These are phyloP conservation scores for Bolboschoenus planiculmis DNA, from an alignment of 176 grass and related monocot species.

Conservation along the genomic window DNA sequence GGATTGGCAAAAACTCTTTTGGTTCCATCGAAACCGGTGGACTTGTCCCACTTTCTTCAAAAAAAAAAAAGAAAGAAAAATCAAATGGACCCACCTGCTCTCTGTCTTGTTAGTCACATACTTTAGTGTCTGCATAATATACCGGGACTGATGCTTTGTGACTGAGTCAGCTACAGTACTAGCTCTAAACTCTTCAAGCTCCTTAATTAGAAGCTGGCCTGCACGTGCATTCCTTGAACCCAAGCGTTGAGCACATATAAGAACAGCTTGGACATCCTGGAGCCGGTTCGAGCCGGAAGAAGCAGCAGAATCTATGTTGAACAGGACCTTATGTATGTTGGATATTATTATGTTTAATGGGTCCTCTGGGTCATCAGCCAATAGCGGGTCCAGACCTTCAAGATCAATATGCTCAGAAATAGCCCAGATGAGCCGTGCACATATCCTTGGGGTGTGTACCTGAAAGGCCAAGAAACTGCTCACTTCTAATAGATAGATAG, in stretches of 20 bases:
- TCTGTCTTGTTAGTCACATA: constrained; percentile 75
- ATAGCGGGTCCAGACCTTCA: constrained; percentile 93
- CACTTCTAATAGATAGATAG: neutral
- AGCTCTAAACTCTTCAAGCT: constrained; percentile 84
- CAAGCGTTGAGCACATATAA: constrained; percentile 82
- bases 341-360: constrained; percentile 94
- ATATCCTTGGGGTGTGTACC: constrained; percentile 89
- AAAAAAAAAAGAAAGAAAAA: neutral
- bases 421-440: constrained; percentile 79
- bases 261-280: constrained; percentile 87
- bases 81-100: constrained; percentile 50
- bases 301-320: constrained; percentile 71
- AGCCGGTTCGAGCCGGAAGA: constrained; percentile 67
- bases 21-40: too few relatives aligned
- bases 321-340: constrained; percentile 95
- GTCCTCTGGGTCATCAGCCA: constrained; percentile 98
- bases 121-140: constrained; percentile 90
- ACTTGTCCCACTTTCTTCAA: too few relatives aligned
- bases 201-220: constrained; percentile 76
- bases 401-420: constrained; percentile 97
- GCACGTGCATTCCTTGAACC: constrained; percentile 84
- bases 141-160: constrained; percentile 90
- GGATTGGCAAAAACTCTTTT: too few relatives aligned
- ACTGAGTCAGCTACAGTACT: constrained; percentile 71
- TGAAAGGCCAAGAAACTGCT: constrained; percentile 21